A percentile compares a stretch with the other conserved stretches of the same genome.
Conservation (phyloP, 805 yeast genomes). For the Kodamaea kaohsiungensis region DNA sequence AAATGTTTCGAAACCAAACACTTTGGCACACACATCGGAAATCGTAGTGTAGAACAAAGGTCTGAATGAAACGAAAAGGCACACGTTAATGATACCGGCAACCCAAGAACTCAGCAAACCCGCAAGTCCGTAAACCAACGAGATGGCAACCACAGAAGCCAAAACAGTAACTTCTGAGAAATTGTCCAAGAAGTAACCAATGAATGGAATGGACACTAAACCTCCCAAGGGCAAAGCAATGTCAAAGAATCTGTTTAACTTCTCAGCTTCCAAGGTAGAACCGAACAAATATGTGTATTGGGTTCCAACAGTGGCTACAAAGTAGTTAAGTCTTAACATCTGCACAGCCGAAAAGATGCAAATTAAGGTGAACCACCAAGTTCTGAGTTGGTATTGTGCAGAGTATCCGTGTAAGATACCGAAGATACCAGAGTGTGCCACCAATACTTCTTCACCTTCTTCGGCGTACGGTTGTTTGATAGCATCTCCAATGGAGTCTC, state of each 20-base stretch:
- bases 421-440: conserved; percentile 47
- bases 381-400: conserved; percentile 47
- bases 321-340: conserved; percentile 58
- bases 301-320: conserved; percentile 59
- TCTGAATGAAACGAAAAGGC: conserved; percentile 52
- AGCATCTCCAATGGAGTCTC: conserved; percentile 60
- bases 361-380: conserved; percentile 54
- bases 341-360: conserved; percentile 53
- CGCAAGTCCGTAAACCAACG: conserved; percentile 47
- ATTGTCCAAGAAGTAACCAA: conserved; percentile 52
- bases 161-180: conserved; percentile 50
- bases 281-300: conserved; percentile 50
- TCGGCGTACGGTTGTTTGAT: conserved; percentile 53
- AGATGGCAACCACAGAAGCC: conserved; percentile 37
- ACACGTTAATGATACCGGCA: conserved; percentile 46
- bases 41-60: conserved; percentile 61
- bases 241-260: conserved; percentile 50
- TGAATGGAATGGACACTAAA: conserved; percentile 52
- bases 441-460: conserved; percentile 45
- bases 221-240: conserved; percentile 60
- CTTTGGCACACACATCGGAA: conserved; percentile 61
- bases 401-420: conserved; percentile 57
- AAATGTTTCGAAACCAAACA: conserved; percentile 61
- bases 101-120: conserved; percentile 46
- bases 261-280: conserved; percentile 37